Evolutionary conservation across 2,329 filamentous ascomycete species (phyloP).

Genomic region (Aspergillus neoniger): DNA sequence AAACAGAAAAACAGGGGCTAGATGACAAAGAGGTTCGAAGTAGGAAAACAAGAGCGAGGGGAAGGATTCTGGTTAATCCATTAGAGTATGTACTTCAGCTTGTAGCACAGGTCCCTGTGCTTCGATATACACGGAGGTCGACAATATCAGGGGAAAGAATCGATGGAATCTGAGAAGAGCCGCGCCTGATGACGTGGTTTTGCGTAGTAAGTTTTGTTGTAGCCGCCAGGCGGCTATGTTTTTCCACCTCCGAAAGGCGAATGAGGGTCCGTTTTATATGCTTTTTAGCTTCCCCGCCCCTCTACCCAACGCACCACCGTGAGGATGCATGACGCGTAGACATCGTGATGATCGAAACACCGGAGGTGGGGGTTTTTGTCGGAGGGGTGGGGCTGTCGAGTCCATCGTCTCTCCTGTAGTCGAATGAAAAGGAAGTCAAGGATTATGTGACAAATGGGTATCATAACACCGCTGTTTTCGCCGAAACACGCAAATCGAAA

Average conservation of each 20-base stretch:
- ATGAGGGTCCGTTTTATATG: not conserved
- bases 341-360: not conserved
- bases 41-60: constrained; percentile 10
- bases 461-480: constrained; percentile 41
- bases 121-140: constrained; percentile 14
- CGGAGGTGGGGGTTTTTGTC: not conserved
- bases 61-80: constrained; percentile 10
- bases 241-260: not conserved
- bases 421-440: constrained; percentile 26
- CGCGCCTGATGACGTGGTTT: not conserved
- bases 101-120: constrained; percentile 13
- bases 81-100: constrained; percentile 19
- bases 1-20: not conserved
- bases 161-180: not conserved
- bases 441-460: constrained; percentile 40
- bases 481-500: constrained; percentile 32
- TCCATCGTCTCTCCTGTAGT: constrained; percentile 11
- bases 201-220: not conserved
- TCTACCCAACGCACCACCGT: not conserved
- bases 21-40: not conserved
- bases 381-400: constrained; percentile 12
- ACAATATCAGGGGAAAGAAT: not conserved
- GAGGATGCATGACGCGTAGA: constrained; percentile 6
- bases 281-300: not conserved
- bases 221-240: not conserved